Percentiles rank a stretch among this genome's conserved stretches.
These are phyloP conservation scores for Citrus hindsii DNA, from an alignment of 345 rosid species.

Conservation along the genomic window DNA sequence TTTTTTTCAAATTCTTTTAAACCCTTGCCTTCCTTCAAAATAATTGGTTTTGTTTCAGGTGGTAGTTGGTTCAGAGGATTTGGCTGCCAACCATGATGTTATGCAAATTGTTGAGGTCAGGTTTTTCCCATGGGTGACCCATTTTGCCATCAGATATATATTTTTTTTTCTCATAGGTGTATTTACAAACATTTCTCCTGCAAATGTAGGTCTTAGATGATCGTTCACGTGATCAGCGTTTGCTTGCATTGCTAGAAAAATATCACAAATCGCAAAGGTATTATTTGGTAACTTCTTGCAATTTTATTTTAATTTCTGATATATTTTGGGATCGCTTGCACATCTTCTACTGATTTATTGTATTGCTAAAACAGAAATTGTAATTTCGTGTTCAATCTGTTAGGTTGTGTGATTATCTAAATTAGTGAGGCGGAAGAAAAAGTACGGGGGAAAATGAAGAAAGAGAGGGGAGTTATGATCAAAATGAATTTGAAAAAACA, in stretches of 20 bases:
- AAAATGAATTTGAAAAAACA: background rate
- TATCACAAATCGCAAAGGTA: constrained; percentile 86
- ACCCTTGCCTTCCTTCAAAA: background rate
- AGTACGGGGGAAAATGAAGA: background rate
- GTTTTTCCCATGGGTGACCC: background rate
- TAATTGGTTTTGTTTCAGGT: constrained; percentile 54
- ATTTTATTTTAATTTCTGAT: background rate
- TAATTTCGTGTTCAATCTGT: background rate
- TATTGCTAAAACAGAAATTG: background rate
- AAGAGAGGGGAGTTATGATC: background rate
- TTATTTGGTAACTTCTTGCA: background rate
- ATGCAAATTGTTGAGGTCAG: constrained; percentile 96
- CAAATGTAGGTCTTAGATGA: constrained; percentile 77
- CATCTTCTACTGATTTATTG: background rate
- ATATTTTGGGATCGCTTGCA: background rate
- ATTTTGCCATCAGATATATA: background rate
- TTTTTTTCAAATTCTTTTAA: background rate
- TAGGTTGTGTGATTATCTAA: background rate
- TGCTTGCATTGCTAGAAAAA: constrained; percentile 76
- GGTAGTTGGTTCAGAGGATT: constrained; percentile 90
- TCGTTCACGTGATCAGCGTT: constrained; percentile 64
- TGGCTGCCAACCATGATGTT: constrained; percentile 99
- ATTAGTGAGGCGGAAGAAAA: background rate
- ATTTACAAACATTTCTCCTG: constrained; percentile 5
- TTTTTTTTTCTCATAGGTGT: background rate